A percentile compares a stretch with the other conserved stretches of the same genome.
Evolutionary conservation across 2,329 filamentous ascomycete species (phyloP).

Genomic region (Colletotrichum liaoningense): DNA sequence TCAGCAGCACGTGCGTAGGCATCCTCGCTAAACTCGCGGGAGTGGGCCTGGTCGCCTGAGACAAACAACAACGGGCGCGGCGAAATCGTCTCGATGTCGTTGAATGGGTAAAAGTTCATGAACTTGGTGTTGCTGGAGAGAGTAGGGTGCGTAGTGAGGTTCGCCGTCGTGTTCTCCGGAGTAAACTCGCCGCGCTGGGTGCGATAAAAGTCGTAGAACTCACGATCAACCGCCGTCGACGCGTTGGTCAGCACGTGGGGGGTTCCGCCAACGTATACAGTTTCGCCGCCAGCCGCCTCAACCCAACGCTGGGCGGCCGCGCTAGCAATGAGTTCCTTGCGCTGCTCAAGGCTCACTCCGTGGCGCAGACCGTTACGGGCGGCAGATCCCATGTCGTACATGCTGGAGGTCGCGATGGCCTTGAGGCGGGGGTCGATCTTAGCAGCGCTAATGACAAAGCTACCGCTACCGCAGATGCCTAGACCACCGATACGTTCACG

Average conservation of each 20-base stretch:
- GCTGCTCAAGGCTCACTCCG: neutral
- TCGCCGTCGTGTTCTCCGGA: slow-evolving; percentile 18
- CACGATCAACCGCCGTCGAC: neutral
- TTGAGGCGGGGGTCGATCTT: slow-evolving; percentile 44
- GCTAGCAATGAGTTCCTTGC: neutral
- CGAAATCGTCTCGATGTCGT: slow-evolving; percentile 44
- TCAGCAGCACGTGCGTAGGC: slow-evolving; percentile 43
- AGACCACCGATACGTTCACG: slow-evolving; percentile 44
- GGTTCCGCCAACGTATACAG: neutral
- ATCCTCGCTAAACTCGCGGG: slow-evolving; percentile 43
- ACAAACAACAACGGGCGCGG: slow-evolving; percentile 44
- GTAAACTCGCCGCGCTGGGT: slow-evolving; percentile 25
- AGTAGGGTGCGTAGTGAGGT: slow-evolving; percentile 46
- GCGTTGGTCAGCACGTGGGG: neutral
- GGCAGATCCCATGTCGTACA: slow-evolving; percentile 29
- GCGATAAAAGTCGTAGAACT: slow-evolving; percentile 32
- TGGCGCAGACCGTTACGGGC: slow-evolving; percentile 9
- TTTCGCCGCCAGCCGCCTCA: slow-evolving; percentile 9
- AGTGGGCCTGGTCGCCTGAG: slow-evolving; percentile 42
- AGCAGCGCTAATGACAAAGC: slow-evolving; percentile 47
- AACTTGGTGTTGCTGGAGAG: slow-evolving; percentile 46
- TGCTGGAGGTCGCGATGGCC: slow-evolving; percentile 37
- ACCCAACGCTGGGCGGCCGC: slow-evolving; percentile 9
- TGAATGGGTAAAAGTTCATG: slow-evolving; percentile 45
- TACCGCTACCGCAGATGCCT: slow-evolving; percentile 46